Percentiles rank a stretch among this genome's conserved stretches.
phyloP scores from a whole-genome alignment of 331 rosid genomes.

The Saraca asoca region DNA sequence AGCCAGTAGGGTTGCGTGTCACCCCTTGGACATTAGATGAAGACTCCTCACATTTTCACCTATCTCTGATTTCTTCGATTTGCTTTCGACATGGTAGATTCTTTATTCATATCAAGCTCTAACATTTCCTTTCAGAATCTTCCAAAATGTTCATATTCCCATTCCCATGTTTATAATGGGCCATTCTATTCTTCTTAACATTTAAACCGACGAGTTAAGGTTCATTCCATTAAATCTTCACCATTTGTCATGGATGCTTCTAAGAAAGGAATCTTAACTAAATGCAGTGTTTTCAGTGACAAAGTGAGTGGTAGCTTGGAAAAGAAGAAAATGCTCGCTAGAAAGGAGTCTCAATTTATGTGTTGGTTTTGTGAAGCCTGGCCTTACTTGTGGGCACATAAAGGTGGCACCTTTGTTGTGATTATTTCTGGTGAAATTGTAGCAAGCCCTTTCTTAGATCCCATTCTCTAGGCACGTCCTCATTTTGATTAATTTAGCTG shows the following conservation, averaged over 20 bases:
- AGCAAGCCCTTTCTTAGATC: conserved; percentile 62
- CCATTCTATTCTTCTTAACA: conserved; percentile 5
- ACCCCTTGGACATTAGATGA: too few relatives aligned
- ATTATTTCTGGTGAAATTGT: conserved; percentile 84
- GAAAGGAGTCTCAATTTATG: conserved; percentile 81
- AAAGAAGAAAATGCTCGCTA: conserved; percentile 48
- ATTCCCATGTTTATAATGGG: not conserved
- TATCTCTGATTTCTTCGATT: not conserved
- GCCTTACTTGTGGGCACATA: conserved; percentile 87
- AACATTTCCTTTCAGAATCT: conserved; percentile 31
- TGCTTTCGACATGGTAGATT: not conserved
- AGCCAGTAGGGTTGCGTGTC: too few relatives aligned
- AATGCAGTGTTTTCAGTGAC: conserved; percentile 33
- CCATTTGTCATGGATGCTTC: conserved; percentile 2
- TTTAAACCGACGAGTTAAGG: conserved; percentile 10
- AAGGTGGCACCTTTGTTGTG: conserved; percentile 79
- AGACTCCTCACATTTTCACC: not conserved
- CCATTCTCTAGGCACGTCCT: conserved; percentile 77
- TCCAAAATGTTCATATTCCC: conserved; percentile 3
- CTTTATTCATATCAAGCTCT: conserved; percentile 11
- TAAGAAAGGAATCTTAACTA: conserved; percentile 9
- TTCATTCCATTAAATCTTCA: not conserved
- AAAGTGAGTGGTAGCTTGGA: conserved; percentile 37
- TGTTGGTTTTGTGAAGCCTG: conserved; percentile 90
- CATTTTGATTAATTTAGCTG: not conserved